Evolutionary conservation across 495 filamentous ascomycete species (phyloP).

Genomic region (Podospora bellae-mahoneyi): DNA sequence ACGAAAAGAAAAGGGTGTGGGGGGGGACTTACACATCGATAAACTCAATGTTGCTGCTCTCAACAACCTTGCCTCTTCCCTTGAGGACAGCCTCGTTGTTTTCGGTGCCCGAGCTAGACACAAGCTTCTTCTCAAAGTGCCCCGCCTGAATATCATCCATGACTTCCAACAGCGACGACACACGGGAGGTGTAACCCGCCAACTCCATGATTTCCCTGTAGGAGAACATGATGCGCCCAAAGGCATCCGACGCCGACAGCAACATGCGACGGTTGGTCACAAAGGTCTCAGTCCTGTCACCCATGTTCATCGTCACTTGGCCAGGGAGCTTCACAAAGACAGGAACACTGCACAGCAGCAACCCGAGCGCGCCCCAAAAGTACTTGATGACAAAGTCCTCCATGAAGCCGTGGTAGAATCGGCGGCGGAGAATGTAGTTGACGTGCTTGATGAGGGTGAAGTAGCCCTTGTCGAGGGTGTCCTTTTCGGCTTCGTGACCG

Average conservation of each 20-base stretch:
- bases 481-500: constrained; percentile 94
- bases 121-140: constrained; percentile 91
- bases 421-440: constrained; percentile 83
- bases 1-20: not conserved
- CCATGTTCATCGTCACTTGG: constrained; percentile 63
- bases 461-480: constrained; percentile 95
- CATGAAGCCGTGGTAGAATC: constrained; percentile 96
- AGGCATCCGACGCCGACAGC: constrained; percentile 87
- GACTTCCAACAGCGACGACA: constrained; percentile 82
- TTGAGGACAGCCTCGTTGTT: constrained; percentile 75
- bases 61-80: constrained; percentile 70
- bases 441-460: constrained; percentile 99
- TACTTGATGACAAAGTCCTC: constrained; percentile 99
- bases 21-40: constrained; percentile 58
- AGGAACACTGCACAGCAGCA: constrained; percentile 91
- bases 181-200: constrained; percentile 90
- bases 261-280: constrained; percentile 92
- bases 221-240: constrained; percentile 95
- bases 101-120: constrained; percentile 77
- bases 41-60: constrained; percentile 83
- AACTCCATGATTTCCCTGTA: constrained; percentile 96
- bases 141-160: constrained; percentile 90
- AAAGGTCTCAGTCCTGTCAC: constrained; percentile 90
- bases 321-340: constrained; percentile 94
- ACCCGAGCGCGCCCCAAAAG: constrained; percentile 92